A percentile compares a stretch with the other conserved stretches of the same genome.
Conservation (phyloP, 768 basidiomycete genomes). For the Neoboletus brunneissimus region DNA sequence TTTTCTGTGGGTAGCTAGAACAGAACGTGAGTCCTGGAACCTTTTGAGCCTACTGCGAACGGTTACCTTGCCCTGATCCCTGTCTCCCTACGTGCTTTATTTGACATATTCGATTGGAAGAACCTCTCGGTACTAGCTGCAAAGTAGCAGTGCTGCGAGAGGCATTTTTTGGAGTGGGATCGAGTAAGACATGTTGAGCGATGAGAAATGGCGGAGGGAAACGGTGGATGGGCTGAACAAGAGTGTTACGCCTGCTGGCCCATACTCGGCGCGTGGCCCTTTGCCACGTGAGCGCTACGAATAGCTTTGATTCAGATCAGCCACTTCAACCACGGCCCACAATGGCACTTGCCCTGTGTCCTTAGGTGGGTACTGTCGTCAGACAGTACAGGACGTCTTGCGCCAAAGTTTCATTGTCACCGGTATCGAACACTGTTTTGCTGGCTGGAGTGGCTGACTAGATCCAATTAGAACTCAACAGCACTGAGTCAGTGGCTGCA, state of each 20-base stretch:
- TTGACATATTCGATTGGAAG: background rate
- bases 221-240: constrained; percentile 33
- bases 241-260: constrained; percentile 31
- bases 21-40: constrained; percentile 8
- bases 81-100: background rate
- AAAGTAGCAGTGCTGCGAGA: background rate
- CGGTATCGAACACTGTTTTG: background rate
- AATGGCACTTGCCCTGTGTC: background rate
- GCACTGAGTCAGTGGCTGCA: background rate
- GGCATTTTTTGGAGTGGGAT: constrained; percentile 11
- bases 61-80: constrained; percentile 29
- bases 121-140: background rate
- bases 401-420: background rate
- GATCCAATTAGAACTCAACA: background rate
- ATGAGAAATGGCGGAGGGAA: constrained; percentile 31
- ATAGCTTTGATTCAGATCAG: constrained; percentile 20
- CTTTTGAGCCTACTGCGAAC: constrained; percentile 7
- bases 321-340: constrained; percentile 10
- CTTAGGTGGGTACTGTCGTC: background rate
- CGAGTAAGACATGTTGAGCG: constrained; percentile 16
- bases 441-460: background rate
- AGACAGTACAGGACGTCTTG: background rate
- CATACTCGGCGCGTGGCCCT: constrained; percentile 32
- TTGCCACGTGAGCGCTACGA: constrained; percentile 30
- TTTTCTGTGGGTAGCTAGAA: background rate